These are phyloP conservation scores for Eucalyptus victrix DNA, from an alignment of 345 rosid species.

Conservation along the genomic window DNA sequence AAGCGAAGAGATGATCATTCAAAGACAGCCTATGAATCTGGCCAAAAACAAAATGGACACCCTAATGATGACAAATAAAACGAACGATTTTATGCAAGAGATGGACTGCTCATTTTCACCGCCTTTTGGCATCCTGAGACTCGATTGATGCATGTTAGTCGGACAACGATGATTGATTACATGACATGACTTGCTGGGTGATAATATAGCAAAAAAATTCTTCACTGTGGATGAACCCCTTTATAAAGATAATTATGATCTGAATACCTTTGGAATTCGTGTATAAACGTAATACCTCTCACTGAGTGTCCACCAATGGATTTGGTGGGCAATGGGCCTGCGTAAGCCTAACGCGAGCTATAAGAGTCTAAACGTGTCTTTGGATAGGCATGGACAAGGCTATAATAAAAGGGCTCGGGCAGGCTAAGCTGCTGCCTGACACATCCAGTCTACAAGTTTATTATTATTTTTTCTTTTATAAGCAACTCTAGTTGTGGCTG, in stretches of 20 bases:
- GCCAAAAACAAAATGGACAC: background rate
- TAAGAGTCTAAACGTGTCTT: background rate
- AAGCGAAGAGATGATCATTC: background rate
- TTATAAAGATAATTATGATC: background rate
- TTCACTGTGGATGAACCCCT: background rate
- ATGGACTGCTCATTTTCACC: background rate
- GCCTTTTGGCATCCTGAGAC: background rate
- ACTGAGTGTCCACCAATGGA: background rate
- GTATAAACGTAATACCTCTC: background rate
- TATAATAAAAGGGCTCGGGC: background rate
- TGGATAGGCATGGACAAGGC: background rate
- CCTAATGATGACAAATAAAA: background rate
- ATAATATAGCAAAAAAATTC: background rate
- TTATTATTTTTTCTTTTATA: background rate
- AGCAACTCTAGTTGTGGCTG: background rate
- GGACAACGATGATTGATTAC: background rate
- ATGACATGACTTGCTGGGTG: background rate
- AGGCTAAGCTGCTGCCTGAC: background rate
- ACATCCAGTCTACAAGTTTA: background rate
- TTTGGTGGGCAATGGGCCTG: background rate
- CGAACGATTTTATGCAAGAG: background rate
- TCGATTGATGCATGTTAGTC: background rate
- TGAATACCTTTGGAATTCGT: background rate
- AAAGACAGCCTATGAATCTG: background rate
- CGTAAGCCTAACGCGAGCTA: background rate